Evolutionary conservation across 176 grass and related monocot genomes (phyloP), one percentile per base, ranked within the genome.

Genomic region (Cocos nucifera): DNA sequence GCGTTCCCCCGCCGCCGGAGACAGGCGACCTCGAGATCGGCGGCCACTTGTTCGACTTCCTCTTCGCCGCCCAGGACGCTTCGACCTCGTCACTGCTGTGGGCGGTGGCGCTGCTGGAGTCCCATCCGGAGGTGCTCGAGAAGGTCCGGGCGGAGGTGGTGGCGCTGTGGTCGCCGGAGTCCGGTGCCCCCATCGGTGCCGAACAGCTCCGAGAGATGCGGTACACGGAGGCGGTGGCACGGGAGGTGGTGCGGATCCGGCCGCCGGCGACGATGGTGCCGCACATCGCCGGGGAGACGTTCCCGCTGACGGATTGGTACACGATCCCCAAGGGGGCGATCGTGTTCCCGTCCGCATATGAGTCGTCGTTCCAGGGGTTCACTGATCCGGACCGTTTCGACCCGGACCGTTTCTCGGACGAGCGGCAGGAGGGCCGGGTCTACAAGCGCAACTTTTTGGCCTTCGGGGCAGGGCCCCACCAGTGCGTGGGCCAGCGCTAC

Each of bases 11-110:
- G 5, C 90, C 73, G 16, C 59, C 66, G 26, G 63, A 86, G 73
- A 69, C 66, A 26, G 12, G 10, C 15, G 91, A 90, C 71, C 64
- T 72, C 48, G 69, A 96, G 62, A 51, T 96, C 5, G 86, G 86
- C 2, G 75, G 73, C 22, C 76, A 77, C 58, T 48, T 90, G 19
- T 96, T 96, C 65, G 91, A 85, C 77, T 90, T 95, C 77, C 78
- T 95, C 15, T 95, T 95, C 73, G 90, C 90, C 4, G 82, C 90
- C 58, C 90, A 95, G 79, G 90, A 95, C 80, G 90, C 90, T 55
- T 89, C 82, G 29, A 95, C 90, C 5, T 95, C 86, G 2, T 95
- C 86, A 0, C 86, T 95, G 4, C 83, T 84, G 67, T 87, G 86
- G 86, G 91, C 83, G 0, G 77, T 95, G 0, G 71, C 80, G 3